These are phyloP conservation scores for Grosmannia penicillata DNA, from an alignment of 2,329 filamentous ascomycete species.

Conservation along the genomic window DNA sequence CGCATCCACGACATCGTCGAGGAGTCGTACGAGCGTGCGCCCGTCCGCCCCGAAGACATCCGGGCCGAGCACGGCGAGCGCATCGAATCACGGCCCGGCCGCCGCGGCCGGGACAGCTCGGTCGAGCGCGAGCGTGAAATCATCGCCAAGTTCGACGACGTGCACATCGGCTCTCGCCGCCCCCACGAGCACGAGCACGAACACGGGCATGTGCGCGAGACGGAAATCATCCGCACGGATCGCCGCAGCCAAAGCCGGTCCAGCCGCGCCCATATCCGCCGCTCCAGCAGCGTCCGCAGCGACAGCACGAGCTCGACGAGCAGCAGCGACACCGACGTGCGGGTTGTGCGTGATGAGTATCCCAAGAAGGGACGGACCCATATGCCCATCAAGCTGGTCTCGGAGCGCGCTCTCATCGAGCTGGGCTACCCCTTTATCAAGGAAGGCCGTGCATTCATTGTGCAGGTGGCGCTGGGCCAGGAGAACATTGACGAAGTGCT, in stretches of 20 bases:
- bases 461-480: conserved; percentile 73
- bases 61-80: conserved; percentile 29
- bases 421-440: conserved; percentile 76
- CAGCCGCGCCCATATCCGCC: conserved; percentile 22
- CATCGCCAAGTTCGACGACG: conserved; percentile 1
- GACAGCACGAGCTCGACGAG: conserved; percentile 24
- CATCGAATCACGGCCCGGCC: conserved; percentile 13
- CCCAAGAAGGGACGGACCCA: conserved; percentile 81
- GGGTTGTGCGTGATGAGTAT: conserved; percentile 42
- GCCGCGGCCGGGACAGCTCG: not conserved
- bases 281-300: conserved; percentile 11
- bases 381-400: conserved; percentile 68
- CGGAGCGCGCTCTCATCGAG: conserved; percentile 66
- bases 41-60: conserved; percentile 39
- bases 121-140: conserved; percentile 3
- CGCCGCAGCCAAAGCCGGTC: conserved; percentile 27
- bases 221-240: conserved; percentile 38
- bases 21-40: conserved; percentile 27
- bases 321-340: conserved; percentile 32
- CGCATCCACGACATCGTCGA: conserved; percentile 5
- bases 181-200: not conserved
- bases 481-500: conserved; percentile 87
- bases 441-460: conserved; percentile 72
- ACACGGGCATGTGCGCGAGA: conserved; percentile 42
- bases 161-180: conserved; percentile 33